Percentiles rank a stretch among this genome's conserved stretches.
Conservation (phyloP, 1,139 yeast genomes). For the Kodamaea fungicola region DNA sequence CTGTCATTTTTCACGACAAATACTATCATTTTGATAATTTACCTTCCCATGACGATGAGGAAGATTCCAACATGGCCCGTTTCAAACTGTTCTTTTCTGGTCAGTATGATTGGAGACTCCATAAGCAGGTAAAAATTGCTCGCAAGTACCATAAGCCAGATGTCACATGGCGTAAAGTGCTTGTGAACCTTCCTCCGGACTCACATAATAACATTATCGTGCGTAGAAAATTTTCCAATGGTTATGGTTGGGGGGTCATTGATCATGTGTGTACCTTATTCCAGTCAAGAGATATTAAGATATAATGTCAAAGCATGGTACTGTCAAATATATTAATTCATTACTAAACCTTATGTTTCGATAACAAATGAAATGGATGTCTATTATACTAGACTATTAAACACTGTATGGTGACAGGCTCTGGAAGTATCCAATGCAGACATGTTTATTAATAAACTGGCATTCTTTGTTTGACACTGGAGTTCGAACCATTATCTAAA, state of each 20-base stretch:
- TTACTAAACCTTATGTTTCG: no score
- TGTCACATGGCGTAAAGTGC: conserved; percentile 24
- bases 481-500: no score
- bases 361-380: no score
- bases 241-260: conserved; percentile 30
- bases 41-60: conserved; percentile 33
- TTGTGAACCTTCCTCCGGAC: conserved; percentile 25
- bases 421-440: no score
- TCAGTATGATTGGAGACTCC: conserved; percentile 22
- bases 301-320: no score
- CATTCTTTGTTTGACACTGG: no score
- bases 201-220: conserved; percentile 27
- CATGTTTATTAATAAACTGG: no score
- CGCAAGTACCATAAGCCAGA: conserved; percentile 22
- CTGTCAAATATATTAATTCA: no score
- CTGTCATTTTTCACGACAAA: conserved; percentile 76
- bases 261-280: conserved; percentile 22
- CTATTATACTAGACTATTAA: no score
- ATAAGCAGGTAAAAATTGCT: conserved; percentile 25
- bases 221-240: conserved; percentile 25
- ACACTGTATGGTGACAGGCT: no score
- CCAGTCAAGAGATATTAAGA: background rate
- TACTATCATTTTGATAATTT: conserved; percentile 62
- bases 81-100: conserved; percentile 12
- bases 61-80: conserved; percentile 3